Conservation (phyloP, 345 rosid species). For the Moricandia moricandioides region DNA sequence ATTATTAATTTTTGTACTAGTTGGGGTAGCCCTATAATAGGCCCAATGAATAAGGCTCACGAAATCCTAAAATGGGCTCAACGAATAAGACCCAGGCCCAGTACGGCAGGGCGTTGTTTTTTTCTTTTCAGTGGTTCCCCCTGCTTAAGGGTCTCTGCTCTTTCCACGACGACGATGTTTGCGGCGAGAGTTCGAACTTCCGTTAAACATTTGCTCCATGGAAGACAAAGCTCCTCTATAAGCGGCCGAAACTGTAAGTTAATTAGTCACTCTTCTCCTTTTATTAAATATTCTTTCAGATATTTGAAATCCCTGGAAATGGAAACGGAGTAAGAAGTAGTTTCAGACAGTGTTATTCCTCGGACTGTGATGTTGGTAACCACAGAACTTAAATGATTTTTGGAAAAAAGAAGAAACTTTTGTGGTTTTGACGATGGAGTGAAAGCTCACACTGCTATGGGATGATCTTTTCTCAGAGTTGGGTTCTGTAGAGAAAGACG, state of each 20-base stretch:
- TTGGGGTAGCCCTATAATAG: background rate
- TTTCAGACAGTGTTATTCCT: background rate
- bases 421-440: background rate
- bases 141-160: no score
- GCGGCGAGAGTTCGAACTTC: constrained; percentile 27
- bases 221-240: background rate
- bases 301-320: constrained; percentile 2
- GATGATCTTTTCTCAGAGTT: constrained; percentile 21
- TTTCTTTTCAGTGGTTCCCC: no score
- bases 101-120: no score
- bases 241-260: background rate
- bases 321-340: background rate
- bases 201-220: constrained; percentile 6
- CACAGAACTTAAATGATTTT: background rate
- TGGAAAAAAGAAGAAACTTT: background rate
- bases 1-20: no score
- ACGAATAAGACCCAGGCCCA: no score
- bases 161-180: constrained; percentile 28
- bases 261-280: background rate
- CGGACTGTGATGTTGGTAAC: constrained; percentile 25
- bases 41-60: background rate
- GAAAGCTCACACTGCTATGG: background rate
- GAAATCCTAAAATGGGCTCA: no score
- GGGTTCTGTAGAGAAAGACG: background rate
- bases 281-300: background rate